Evolutionary conservation across 352 stramenopile species (phyloP).

Genomic region (Vaucheria bursata): DNA sequence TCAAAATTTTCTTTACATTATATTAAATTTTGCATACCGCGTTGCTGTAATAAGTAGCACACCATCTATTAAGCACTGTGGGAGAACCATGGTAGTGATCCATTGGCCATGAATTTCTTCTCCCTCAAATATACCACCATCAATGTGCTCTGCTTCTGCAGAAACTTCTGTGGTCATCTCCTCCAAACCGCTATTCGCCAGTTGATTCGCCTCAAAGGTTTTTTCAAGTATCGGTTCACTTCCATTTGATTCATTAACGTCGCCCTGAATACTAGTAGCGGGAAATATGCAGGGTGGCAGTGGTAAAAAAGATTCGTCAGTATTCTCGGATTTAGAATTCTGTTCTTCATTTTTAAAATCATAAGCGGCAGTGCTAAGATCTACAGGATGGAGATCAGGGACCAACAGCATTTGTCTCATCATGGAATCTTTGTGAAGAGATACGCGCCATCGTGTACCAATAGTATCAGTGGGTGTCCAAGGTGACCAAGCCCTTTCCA

Average conservation of each 20-base stretch:
- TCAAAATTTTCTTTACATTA: conserved; percentile 16
- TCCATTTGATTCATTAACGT: background rate
- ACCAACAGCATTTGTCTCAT: conserved; percentile 46
- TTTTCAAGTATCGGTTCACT: conserved; percentile 10
- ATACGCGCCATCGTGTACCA: conserved; percentile 25
- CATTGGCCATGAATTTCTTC: conserved; percentile 19
- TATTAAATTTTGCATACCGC: too few relatives aligned
- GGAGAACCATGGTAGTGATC: conserved; percentile 27
- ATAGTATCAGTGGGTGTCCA: too few relatives aligned
- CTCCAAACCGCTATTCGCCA: conserved; percentile 27
- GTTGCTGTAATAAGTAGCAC: background rate
- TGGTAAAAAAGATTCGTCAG: background rate
- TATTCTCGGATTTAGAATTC: background rate
- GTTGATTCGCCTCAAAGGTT: conserved; percentile 2
- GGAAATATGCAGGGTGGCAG: background rate
- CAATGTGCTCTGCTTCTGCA: conserved; percentile 21
- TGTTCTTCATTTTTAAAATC: background rate
- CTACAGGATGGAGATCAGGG: conserved; percentile 13
- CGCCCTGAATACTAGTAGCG: background rate
- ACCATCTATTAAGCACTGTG: conserved; percentile 6
- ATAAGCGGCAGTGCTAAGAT: conserved; percentile 28
- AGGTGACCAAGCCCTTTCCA: conserved; percentile 34
- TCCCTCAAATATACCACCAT: conserved; percentile 7
- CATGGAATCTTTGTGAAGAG: conserved; percentile 34
- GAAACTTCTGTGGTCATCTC: conserved; percentile 16